A percentile compares a stretch with the other conserved stretches of the same genome.
phyloP scores from a whole-genome alignment of 495 filamentous ascomycete genomes.

The Lepidopterella palustris region DNA sequence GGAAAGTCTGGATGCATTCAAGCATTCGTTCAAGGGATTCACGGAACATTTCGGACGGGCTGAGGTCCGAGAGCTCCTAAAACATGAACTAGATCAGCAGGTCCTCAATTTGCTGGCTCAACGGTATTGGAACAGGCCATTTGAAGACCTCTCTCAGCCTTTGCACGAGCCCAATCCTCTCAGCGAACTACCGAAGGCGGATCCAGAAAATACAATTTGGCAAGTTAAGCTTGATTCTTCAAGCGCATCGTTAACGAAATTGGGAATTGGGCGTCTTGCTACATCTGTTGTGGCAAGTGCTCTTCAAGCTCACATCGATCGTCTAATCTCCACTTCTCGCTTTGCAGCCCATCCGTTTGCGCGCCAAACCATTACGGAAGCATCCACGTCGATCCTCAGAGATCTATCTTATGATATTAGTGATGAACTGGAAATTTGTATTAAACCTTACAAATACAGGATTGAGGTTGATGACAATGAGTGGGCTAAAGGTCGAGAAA shows the following conservation, averaged over 20 bases:
- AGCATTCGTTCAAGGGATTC: slow-evolving; percentile 94
- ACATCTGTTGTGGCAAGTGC: slow-evolving; percentile 83
- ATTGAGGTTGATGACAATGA: slow-evolving; percentile 88
- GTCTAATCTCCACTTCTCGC: slow-evolving; percentile 66
- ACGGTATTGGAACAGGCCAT: slow-evolving; percentile 96
- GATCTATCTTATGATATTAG: slow-evolving; percentile 94
- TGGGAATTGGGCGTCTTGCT: slow-evolving; percentile 86
- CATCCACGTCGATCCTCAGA: slow-evolving; percentile 78
- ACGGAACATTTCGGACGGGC: slow-evolving; percentile 81
- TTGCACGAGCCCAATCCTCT: slow-evolving; percentile 64
- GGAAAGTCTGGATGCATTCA: slow-evolving; percentile 90
- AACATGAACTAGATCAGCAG: slow-evolving; percentile 86
- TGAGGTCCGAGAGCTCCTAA: slow-evolving; percentile 82
- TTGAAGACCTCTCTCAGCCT: slow-evolving; percentile 61
- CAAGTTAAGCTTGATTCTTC: slow-evolving; percentile 91
- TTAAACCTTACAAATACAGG: slow-evolving; percentile 97
- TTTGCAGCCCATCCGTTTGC: slow-evolving; percentile 89
- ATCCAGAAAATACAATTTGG: slow-evolving; percentile 79
- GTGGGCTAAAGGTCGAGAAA: slow-evolving; percentile 78
- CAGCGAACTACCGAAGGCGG: slow-evolving; percentile 69
- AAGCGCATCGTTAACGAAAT: slow-evolving; percentile 79
- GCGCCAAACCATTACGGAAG: slow-evolving; percentile 81
- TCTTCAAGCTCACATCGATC: slow-evolving; percentile 79
- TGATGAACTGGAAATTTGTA: slow-evolving; percentile 98
- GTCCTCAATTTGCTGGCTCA: slow-evolving; percentile 93